Evolutionary conservation across 1,284 basidiomycete genomes (phyloP).

Genomic region (Tetrapyrgos nigripes): DNA sequence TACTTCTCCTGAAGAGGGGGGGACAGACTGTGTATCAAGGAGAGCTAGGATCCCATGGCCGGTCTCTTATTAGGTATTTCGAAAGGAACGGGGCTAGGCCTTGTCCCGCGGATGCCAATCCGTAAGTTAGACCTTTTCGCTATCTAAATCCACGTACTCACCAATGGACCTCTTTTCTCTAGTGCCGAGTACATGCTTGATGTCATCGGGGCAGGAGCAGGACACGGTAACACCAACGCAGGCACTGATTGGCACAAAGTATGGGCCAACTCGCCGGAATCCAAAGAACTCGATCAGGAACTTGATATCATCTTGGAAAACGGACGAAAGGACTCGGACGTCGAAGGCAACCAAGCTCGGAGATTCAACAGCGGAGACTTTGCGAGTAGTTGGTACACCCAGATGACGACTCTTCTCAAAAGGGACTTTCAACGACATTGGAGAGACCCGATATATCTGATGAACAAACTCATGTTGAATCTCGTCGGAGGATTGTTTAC

Average conservation of each 20-base stretch:
- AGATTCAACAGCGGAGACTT: slow-evolving; percentile 58
- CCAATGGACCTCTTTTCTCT: background rate
- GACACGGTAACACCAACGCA: slow-evolving; percentile 20
- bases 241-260: slow-evolving; percentile 34
- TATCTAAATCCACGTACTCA: background rate
- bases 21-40: no score
- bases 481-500: slow-evolving; percentile 62
- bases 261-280: slow-evolving; percentile 46
- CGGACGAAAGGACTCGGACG: slow-evolving; percentile 36
- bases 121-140: slow-evolving; percentile 17
- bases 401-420: slow-evolving; percentile 76
- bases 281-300: slow-evolving; percentile 28
- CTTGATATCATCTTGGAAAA: slow-evolving; percentile 46
- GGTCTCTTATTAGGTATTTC: slow-evolving; percentile 60
- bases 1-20: slow-evolving; percentile 68
- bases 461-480: slow-evolving; percentile 66
- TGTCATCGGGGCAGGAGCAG: slow-evolving; percentile 27
- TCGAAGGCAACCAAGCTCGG: slow-evolving; percentile 42
- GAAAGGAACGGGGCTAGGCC: slow-evolving; percentile 50
- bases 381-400: slow-evolving; percentile 63
- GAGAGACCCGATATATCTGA: no score
- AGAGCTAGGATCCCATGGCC: slow-evolving; percentile 55
- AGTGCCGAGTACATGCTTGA: no score
- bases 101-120: slow-evolving; percentile 32
- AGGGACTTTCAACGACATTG: no score